phyloP scores from a whole-genome alignment of 495 filamentous ascomycete species.

The Penicillium arizonense region DNA sequence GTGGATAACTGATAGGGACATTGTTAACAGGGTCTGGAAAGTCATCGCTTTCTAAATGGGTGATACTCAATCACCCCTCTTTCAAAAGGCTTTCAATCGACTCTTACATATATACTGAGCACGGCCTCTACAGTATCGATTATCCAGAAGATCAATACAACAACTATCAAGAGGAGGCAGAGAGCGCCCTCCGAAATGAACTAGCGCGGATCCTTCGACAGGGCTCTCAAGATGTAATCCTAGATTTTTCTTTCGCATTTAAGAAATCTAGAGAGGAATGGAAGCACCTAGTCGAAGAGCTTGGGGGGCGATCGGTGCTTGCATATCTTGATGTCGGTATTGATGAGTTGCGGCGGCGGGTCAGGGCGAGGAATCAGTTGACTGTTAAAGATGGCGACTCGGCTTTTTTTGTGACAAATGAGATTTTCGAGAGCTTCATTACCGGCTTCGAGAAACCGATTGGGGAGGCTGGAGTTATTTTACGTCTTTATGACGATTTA shows the following conservation, averaged over 20 bases:
- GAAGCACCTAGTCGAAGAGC: constrained; percentile 26
- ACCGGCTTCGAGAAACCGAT: constrained; percentile 36
- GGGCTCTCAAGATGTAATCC: constrained; percentile 20
- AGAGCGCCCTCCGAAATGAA: constrained; percentile 11
- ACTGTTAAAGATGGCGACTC: constrained; percentile 32
- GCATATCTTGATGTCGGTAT: constrained; percentile 27
- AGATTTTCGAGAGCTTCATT: constrained; percentile 32
- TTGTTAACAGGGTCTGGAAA: constrained; percentile 14
- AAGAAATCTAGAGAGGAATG: constrained; percentile 29
- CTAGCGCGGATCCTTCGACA: constrained; percentile 21
- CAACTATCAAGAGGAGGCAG: constrained; percentile 31
- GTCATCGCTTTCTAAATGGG: constrained; percentile 31
- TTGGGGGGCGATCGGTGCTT: constrained; percentile 32
- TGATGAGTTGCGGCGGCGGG: constrained; percentile 28
- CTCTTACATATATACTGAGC: constrained; percentile 25
- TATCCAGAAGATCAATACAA: constrained; percentile 30
- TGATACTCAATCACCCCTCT: constrained; percentile 63
- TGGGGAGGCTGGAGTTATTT: constrained; percentile 33
- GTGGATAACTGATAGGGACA: background rate
- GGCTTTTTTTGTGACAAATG: constrained; percentile 33
- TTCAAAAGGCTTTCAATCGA: constrained; percentile 48
- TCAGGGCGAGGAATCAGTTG: constrained; percentile 25
- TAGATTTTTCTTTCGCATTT: constrained; percentile 37
- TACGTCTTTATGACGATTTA: constrained; percentile 2
- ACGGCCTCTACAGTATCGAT: constrained; percentile 34